Evolutionary conservation across 441 rosid species (phyloP), one percentile per base, ranked within the genome.

Genomic region (Breynia disticha): DNA sequence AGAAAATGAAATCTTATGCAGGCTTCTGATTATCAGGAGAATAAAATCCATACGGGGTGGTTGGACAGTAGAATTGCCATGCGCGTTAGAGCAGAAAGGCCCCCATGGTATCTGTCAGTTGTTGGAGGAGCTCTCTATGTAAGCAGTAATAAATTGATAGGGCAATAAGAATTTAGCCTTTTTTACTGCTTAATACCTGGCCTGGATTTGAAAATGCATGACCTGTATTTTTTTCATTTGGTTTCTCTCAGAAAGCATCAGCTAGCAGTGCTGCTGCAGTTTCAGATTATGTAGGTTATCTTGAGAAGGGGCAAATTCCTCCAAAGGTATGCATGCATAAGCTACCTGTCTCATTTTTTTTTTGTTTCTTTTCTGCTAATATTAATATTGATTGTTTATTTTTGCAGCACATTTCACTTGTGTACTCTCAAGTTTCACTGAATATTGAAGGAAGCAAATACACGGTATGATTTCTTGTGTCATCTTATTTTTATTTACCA

Each of bases 21-120:
- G 99, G 98, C 90, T 75, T 79, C 90, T 59, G 98, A 95, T 71
- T 95, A 95, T 69, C 83, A 82, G 64, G 99, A 87, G 42, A 95
- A 95, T 72, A 90, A 82, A 78, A 90, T 95, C 55, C 99, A 95
- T 76, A 90, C 99, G 12, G 99, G 99, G 63, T 95, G 99, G 99
- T 75, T 95, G 84, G 99, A 95, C 56, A 86, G 98, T 75, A 84
- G 98, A 76, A 95, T 95, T 74, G 98, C 99, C 10, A 87, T 95
- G 99, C 86, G 99, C 60, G 99, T 95, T 67, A 86, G 98, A 78
- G 98, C 98, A 35, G 99, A 95, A 73, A 81, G 99, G 78, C 99
- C 98, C 54, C 90, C 98, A n/a, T 95, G 99, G 99, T 90, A 95
- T 81, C 91, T 95, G 67, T 95, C 99, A 59, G 98, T 95, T 69